These are phyloP conservation scores for Tylopilus balloui DNA, from an alignment of 768 basidiomycete species.

Conservation along the genomic window DNA sequence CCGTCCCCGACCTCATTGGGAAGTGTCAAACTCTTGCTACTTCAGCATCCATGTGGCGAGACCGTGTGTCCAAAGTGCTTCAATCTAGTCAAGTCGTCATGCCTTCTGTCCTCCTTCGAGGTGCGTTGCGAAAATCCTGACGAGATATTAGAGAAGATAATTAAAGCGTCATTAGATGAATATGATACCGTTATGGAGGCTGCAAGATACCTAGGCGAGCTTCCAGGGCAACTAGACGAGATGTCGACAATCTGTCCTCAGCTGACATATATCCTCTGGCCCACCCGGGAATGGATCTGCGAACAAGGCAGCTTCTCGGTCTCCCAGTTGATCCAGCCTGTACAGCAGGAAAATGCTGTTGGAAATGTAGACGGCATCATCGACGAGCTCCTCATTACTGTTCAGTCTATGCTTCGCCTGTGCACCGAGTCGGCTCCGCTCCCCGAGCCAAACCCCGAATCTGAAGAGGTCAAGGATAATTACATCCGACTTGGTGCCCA, in stretches of 20 bases:
- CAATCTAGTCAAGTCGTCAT: conserved; percentile 19
- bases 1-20: conserved; percentile 23
- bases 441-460: conserved; percentile 14
- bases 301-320: conserved; percentile 27
- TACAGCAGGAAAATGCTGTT: neutral
- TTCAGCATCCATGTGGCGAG: conserved; percentile 28
- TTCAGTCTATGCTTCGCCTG: conserved; percentile 54
- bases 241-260: conserved; percentile 29
- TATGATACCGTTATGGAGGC: conserved; percentile 29
- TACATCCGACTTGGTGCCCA: conserved; percentile 50
- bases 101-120: conserved; percentile 34
- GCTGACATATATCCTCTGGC: conserved; percentile 26
- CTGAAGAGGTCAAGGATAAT: conserved; percentile 37
- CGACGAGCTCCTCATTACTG: conserved; percentile 57
- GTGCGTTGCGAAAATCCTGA: conserved; percentile 24
- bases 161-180: conserved; percentile 32
- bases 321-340: neutral
- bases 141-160: neutral
- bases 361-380: conserved; percentile 43
- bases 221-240: conserved; percentile 24
- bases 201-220: conserved; percentile 16
- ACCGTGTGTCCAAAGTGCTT: conserved; percentile 23
- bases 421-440: conserved; percentile 27
- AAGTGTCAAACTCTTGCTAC: conserved; percentile 23
- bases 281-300: conserved; percentile 28